Evolutionary conservation across 192 early-diverging fungal species (phyloP).

Genomic region (Coemansia sp.): DNA sequence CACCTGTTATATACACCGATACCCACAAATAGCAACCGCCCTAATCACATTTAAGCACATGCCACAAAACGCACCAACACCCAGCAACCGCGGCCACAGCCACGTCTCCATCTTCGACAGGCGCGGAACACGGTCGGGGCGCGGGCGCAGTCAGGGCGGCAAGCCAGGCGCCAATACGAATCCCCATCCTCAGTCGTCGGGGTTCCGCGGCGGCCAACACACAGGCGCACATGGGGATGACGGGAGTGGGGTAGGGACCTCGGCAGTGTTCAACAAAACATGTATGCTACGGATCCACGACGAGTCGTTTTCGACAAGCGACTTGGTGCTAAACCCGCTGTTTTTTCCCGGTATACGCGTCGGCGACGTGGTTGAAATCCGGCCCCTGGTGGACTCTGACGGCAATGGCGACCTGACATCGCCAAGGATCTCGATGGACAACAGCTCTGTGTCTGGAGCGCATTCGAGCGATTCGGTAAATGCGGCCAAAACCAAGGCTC

Average conservation of each 20-base stretch:
- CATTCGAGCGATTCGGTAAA: conserved; percentile 12
- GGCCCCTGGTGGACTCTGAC: conserved; percentile 26
- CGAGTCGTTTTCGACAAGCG: conserved; percentile 31
- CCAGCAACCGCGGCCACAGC: conserved; percentile 2
- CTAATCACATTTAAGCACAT: conserved; percentile 5
- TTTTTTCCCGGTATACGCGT: conserved; percentile 50
- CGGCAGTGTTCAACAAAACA: conserved; percentile 38
- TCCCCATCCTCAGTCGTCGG: conserved; percentile 1
- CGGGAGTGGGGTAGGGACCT: conserved; percentile 3
- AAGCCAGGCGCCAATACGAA: neutral
- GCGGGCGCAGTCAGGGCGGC: conserved; percentile 26
- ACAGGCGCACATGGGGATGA: conserved; percentile 28
- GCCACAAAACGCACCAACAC: conserved; percentile 16
- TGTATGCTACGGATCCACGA: conserved; percentile 51
- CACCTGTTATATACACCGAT: too few species aligned
- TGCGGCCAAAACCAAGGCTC: conserved; percentile 1
- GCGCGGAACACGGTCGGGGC: conserved; percentile 27
- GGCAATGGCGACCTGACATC: conserved; percentile 22
- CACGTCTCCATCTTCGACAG: conserved; percentile 51
- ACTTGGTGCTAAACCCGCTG: conserved; percentile 47
- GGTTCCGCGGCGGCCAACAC: conserved; percentile 8
- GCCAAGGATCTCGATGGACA: conserved; percentile 32
- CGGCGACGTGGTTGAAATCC: conserved; percentile 55
- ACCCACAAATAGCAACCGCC: too few species aligned
- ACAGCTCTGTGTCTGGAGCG: conserved; percentile 7